Base-by-base conservation (phyloP, 2,329 filamentous ascomycete species). In the Monosporascus sp. region DNA sequence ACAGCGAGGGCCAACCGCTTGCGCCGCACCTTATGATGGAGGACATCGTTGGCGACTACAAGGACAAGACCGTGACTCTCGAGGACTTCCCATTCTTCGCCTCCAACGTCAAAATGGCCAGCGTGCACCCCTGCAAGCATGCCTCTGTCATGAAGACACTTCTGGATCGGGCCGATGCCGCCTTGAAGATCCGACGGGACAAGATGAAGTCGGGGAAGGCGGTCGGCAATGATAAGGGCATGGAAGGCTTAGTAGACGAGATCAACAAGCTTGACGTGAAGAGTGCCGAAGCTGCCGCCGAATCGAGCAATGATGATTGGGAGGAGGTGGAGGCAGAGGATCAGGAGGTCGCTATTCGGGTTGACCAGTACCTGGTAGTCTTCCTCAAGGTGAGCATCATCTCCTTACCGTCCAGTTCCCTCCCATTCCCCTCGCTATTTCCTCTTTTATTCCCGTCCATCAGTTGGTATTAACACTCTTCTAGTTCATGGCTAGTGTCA, bases 111-210 rank as follows among this genome's bases (percentile, higher is more conserved):
- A 96, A 97, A 77, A 99, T 97, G 83, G 94, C 93, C 37, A 94
- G 88, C 35, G 89, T 99, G 15, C 94, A 99, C 67, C 94, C 94
- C 3, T 99, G 94, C 82, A 95, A 94, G 69, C 94, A 99, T 69
- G 94, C 94, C 9, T 88, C 88, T 27, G 94, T 99, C 62, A 99
- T 99, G 94, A 99, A 97, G 75, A 90, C 90, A 22, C 83, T 99
- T 5, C 86, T 99, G 39, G 94, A 97, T 71, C 90, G 94, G 37
- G 94, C 94, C 47, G 93, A 99, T 68, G 90, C 90, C 22, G 93
- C 93, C 0, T 80, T 97, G 51, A 96, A 96, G 70, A 82, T 96
- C 51, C 85, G 93, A 22, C 81, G 90, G 45, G 88, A 93, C 64
- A 96, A 92, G 77, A 78, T 94, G 54, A 85, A 82, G 65, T 76